Evolutionary conservation across 2,329 filamentous ascomycete species (phyloP).

Genomic region (Rugonectria rugulosa): DNA sequence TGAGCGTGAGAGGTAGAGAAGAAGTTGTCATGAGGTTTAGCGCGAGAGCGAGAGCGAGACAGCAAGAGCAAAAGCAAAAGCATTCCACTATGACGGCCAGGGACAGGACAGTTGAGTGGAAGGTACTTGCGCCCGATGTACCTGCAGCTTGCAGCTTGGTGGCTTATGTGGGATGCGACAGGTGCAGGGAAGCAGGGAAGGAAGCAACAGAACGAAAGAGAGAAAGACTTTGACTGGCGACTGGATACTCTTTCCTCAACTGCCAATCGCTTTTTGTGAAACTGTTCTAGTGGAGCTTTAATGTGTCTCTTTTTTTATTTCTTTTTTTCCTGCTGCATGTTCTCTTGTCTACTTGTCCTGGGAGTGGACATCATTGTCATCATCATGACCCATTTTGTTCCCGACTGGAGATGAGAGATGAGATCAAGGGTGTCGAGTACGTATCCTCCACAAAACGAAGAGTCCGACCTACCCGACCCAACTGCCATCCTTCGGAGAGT

Average conservation of each 20-base stretch:
- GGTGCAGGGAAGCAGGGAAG: not conserved
- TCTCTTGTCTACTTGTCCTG: not conserved
- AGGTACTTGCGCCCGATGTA: constrained; percentile 14
- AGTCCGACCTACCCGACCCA: no score
- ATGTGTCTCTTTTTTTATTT: not conserved
- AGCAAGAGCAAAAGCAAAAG: not conserved
- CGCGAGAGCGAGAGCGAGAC: constrained; percentile 15
- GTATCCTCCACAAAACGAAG: not conserved
- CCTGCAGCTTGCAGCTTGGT: not conserved
- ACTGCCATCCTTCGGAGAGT: not conserved
- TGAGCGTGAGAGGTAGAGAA: not conserved
- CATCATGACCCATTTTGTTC: not conserved
- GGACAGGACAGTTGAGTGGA: not conserved
- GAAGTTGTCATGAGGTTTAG: not conserved
- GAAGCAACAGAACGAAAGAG: not conserved
- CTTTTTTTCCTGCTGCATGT: not conserved
- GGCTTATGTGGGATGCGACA: not conserved
- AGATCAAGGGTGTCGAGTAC: not conserved
- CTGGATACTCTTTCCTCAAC: not conserved
- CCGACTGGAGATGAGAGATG: not conserved
- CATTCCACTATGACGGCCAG: constrained; percentile 4
- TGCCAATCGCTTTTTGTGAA: constrained; percentile 2
- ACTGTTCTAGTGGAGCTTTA: constrained; percentile 13
- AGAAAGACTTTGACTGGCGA: not conserved
- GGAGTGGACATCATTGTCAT: not conserved